Conservation (phyloP, 2,329 filamentous ascomycete species). For the Ramularia collo-cygni region DNA sequence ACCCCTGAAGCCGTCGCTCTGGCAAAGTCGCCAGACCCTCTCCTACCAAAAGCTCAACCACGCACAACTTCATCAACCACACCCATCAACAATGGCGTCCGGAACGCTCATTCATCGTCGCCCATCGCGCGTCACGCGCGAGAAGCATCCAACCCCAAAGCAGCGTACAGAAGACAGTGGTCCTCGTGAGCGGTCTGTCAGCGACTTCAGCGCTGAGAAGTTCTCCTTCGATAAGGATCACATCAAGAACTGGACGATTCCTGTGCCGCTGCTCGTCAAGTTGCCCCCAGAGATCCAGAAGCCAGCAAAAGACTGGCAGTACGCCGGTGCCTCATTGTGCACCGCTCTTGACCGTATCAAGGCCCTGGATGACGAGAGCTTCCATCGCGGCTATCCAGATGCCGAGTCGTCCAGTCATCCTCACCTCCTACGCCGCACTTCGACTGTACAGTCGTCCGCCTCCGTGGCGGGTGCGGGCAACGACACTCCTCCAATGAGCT, state of each 20-base stretch:
- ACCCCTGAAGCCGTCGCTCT: background rate
- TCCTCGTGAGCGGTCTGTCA: slow-evolving; percentile 15
- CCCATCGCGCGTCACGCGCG: slow-evolving; percentile 23
- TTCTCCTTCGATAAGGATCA: slow-evolving; percentile 33
- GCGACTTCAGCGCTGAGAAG: slow-evolving; percentile 25
- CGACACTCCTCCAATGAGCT: background rate
- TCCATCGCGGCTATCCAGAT: slow-evolving; percentile 28
- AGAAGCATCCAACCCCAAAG: slow-evolving; percentile 20
- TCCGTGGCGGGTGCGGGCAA: background rate
- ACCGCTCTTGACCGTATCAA: slow-evolving; percentile 34
- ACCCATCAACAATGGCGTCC: slow-evolving; percentile 4
- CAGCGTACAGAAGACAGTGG: too few relatives aligned
- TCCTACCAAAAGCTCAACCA: background rate
- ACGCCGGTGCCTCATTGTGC: slow-evolving; percentile 40
- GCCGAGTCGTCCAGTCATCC: slow-evolving; percentile 7
- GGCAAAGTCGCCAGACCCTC: background rate
- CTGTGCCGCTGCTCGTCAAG: slow-evolving; percentile 31
- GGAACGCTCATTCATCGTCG: slow-evolving; percentile 23
- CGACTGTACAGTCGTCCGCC: slow-evolving; percentile 6
- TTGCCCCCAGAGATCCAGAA: slow-evolving; percentile 32
- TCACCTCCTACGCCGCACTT: slow-evolving; percentile 13
- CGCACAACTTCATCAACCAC: slow-evolving; percentile 1
- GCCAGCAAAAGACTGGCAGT: slow-evolving; percentile 33
- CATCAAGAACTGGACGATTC: slow-evolving; percentile 33
- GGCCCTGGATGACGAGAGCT: slow-evolving; percentile 28